Base-by-base conservation (phyloP, 176 grass and related monocot genomes). In the Aegilops bicornis region DNA sequence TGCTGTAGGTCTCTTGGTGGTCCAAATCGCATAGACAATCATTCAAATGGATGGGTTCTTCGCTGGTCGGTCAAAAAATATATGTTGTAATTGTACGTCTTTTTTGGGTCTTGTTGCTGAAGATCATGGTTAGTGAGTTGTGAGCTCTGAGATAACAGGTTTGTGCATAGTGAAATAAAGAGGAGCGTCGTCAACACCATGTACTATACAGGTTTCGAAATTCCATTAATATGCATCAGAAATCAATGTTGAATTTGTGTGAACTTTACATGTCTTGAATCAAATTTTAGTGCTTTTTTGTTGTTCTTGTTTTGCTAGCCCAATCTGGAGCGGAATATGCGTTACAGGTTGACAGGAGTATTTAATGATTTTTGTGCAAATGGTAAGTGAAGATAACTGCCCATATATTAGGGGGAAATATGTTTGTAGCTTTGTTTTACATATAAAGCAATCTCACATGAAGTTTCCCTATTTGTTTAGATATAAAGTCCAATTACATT, bases 101-200 rank as follows among this genome's bases (percentile, higher is more conserved):
- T 24, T 76, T 39, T 56, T 19, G 19, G 48, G 19, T 62, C 36
- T 63, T 40, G 69, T 80, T 88, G 39, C 43, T 79, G 15, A 88
- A 88, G 6, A 64, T 43, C 69, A 16, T 81, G 35, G 50, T 19
- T 14, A 81, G 48, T 60, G 9, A 74, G 20, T 47, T 79, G 48
- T 45, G 76, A 39, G 68, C 22, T 80, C 47, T 52, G 11, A 14
- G 45, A 54, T 62, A 31, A 48, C 15, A 59, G 36, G 43, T 54
- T 85, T 85, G 81, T 91, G 78, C 69, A 91, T 69, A 83, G 42
- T 24, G 43, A 76, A 91, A 84, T 84, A 87, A 80, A 84, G 16
- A 64, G 23, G 82, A 89, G 45, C 77, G 37, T 37, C n/a, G 33
- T 19, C 33, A 78, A 70, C 8, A 77, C 56, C 62, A 69, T 62